Base-by-base conservation (phyloP, 352 stramenopile genomes). In the Ophiocytium majus region DNA sequence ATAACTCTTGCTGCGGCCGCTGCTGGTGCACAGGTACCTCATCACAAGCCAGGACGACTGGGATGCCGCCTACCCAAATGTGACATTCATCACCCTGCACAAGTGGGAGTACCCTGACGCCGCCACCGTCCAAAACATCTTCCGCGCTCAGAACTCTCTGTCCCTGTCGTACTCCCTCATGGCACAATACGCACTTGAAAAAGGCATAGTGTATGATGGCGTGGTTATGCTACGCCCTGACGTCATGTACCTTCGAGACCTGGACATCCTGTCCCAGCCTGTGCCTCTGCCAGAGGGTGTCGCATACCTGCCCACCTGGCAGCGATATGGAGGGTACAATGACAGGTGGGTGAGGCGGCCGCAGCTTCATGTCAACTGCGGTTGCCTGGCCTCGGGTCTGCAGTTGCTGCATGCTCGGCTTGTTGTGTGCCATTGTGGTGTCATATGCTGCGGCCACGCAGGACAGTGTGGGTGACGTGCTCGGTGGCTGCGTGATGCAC, bases 21-120 rank as follows among this genome's bases (percentile, higher is more conserved):
- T n/a, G n/a, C n/a, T n/a, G n/a, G 32, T 78, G 66, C 66, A 17
- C 32, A 81, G 75, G 36, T 36, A 81, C 17, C 75, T 81, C 19
- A 81, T 81, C 19, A 81, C 75, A 5, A 81, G 32, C 75, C 75
- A 81, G 17, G 75, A 81, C 75, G 75, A 81, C 31, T 43, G 5
- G 5, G 75, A 81, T 43, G 9, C 9, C 14, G 75, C 17, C 1
- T 37, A 37, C 19, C 75, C 75, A 17, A 33, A 81, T 81, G 31
- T 81, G 5, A 5, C 5, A 14, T 14, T 57, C 14, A 14, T 57
- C 5, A 14, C 43, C 5, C 43, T 14, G 5, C 14, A 14, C 5
- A 14, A 57, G 43, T 57, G 43, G 43, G 5, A 14, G 5, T 57
- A 57, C 43, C 5, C 5, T 14, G 36, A 81, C 1, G 10, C 1